Percentiles rank a stretch among this genome's conserved stretches.
These are phyloP conservation scores for Puccinellia tenuiflora DNA, from an alignment of 176 grass and related monocot genomes.

Conservation along the genomic window DNA sequence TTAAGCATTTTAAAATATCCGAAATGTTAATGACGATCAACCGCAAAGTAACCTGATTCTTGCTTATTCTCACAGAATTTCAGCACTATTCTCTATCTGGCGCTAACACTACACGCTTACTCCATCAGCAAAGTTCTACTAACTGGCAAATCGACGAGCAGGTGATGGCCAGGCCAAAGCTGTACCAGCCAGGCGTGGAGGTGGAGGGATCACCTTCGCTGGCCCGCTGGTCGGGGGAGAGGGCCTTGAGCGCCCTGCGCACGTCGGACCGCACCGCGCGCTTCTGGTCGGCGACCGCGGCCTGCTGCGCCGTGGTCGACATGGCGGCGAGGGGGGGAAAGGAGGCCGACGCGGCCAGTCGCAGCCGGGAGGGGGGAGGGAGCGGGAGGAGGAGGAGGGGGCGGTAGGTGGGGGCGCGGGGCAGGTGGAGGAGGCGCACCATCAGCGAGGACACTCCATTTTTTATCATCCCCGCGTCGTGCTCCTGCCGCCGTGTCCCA, in stretches of 20 bases:
- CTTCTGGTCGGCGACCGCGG: slow-evolving; percentile 54
- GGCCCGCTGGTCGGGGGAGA: slow-evolving; percentile 57
- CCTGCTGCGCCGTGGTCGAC: slow-evolving; percentile 36
- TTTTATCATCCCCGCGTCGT: slow-evolving; percentile 42
- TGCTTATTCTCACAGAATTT: not conserved
- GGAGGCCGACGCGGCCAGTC: not conserved
- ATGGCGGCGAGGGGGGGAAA: slow-evolving; percentile 19
- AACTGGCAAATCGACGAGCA: slow-evolving; percentile 19
- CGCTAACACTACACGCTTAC: not conserved
- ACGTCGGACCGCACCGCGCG: slow-evolving; percentile 62
- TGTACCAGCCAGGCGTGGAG: not conserved
- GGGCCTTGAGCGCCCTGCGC: slow-evolving; percentile 62
- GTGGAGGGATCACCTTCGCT: slow-evolving; percentile 50
- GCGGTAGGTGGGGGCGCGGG: slow-evolving; percentile 32
- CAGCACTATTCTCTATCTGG: not conserved
- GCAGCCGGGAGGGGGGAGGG: not conserved
- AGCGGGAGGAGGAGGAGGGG: not conserved
- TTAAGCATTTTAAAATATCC: not conserved
- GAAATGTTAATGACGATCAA: not conserved
- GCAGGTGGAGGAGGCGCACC: slow-evolving; percentile 35
- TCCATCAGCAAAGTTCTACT: not conserved
- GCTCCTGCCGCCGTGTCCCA: not conserved
- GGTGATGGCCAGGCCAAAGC: not conserved
- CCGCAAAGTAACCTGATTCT: not conserved
- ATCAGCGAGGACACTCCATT: slow-evolving; percentile 37